phyloP scores from a whole-genome alignment of 257 asterid genomes.

The Lantana camara region DNA sequence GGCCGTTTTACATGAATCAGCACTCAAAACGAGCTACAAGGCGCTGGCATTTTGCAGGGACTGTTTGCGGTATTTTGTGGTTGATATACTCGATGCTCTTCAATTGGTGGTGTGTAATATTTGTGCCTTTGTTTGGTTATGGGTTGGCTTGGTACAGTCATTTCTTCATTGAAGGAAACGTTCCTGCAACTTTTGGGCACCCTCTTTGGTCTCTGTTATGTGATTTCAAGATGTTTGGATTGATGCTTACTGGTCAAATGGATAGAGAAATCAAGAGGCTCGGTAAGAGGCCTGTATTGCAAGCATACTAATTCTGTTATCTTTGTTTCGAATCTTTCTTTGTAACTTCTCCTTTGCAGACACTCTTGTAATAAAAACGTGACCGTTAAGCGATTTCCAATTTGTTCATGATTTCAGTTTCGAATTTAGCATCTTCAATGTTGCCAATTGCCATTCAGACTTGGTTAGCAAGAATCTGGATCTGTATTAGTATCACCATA shows the following conservation, averaged over 20 bases:
- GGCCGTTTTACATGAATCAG: slow-evolving; percentile 92
- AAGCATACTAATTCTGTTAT: slow-evolving; percentile 41
- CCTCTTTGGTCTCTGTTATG: slow-evolving; percentile 92
- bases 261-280: slow-evolving; percentile 99
- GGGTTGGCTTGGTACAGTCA: slow-evolving; percentile 96
- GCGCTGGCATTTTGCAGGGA: slow-evolving; percentile 97
- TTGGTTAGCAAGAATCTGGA: background rate
- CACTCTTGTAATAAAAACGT: slow-evolving; percentile 31
- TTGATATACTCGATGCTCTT: slow-evolving; percentile 70
- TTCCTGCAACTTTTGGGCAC: slow-evolving; percentile 92
- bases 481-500: background rate
- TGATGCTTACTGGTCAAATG: slow-evolving; percentile 92
- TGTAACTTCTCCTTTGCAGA: slow-evolving; percentile 9
- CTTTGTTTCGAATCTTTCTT: background rate
- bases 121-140: slow-evolving; percentile 82
- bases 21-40: slow-evolving; percentile 85
- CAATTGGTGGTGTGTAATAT: slow-evolving; percentile 68
- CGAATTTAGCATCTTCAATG: background rate
- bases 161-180: slow-evolving; percentile 90
- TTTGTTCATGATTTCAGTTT: slow-evolving; percentile 10
- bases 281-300: slow-evolving; percentile 93
- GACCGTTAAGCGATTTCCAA: slow-evolving; percentile 12
- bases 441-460: background rate
- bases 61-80: slow-evolving; percentile 72
- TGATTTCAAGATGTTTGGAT: slow-evolving; percentile 96